Percentiles rank a stretch among this genome's conserved stretches.
These are phyloP conservation scores for Stachybotrys elegans DNA, from an alignment of 2,329 filamentous ascomycete genomes.

Conservation along the genomic window DNA sequence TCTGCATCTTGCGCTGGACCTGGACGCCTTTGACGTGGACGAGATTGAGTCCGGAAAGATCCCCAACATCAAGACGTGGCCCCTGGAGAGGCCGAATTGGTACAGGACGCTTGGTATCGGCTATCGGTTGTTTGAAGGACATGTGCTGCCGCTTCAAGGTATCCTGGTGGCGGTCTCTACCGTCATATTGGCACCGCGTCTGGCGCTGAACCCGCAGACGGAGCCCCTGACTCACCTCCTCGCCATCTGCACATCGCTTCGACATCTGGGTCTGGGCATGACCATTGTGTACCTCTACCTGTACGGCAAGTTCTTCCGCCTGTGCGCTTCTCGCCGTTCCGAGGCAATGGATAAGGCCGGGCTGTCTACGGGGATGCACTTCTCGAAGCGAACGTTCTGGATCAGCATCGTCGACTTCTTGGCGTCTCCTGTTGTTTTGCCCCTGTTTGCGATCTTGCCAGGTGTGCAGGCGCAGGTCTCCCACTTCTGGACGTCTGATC, in stretches of 20 bases:
- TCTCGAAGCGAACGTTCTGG: slow-evolving; percentile 52
- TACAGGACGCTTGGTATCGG: slow-evolving; percentile 52
- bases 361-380: slow-evolving; percentile 59
- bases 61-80: slow-evolving; percentile 48
- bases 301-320: slow-evolving; percentile 62
- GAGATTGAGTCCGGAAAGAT: slow-evolving; percentile 46
- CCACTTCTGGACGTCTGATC: slow-evolving; percentile 64
- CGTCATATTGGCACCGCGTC: slow-evolving; percentile 52
- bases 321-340: slow-evolving; percentile 55
- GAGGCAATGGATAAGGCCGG: slow-evolving; percentile 63
- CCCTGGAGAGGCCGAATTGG: slow-evolving; percentile 47
- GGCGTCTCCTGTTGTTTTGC: slow-evolving; percentile 62
- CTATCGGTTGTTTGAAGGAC: slow-evolving; percentile 66
- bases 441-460: slow-evolving; percentile 63
- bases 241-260: slow-evolving; percentile 52
- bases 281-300: slow-evolving; percentile 60
- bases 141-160: slow-evolving; percentile 66
- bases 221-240: slow-evolving; percentile 56
- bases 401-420: slow-evolving; percentile 58
- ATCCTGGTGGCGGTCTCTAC: slow-evolving; percentile 59
- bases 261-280: slow-evolving; percentile 56
- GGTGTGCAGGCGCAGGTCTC: slow-evolving; percentile 62
- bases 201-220: slow-evolving; percentile 44
- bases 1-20: slow-evolving; percentile 46
- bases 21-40: slow-evolving; percentile 36